phyloP scores from a whole-genome alignment of 1,139 yeast species.

The Eremothecium gossypii region DNA sequence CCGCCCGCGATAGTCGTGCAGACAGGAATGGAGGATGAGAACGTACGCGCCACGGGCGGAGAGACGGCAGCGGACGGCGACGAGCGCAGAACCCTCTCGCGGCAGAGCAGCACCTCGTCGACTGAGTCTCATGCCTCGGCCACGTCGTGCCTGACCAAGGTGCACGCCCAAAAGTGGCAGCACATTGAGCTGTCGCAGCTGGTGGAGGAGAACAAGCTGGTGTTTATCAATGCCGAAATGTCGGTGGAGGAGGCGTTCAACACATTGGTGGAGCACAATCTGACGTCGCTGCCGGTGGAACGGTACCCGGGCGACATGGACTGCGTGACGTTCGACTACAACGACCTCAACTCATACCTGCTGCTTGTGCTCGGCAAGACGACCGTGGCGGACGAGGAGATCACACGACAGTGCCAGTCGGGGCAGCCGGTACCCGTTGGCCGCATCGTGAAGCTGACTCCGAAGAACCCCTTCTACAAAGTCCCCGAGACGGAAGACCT shows the following conservation, averaged over 20 bases:
- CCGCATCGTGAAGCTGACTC: slow-evolving; percentile 46
- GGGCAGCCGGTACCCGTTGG: slow-evolving; percentile 28
- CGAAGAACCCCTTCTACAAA: slow-evolving; percentile 78
- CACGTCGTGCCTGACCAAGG: slow-evolving; percentile 15
- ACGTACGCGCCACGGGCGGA: background rate
- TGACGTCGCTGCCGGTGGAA: slow-evolving; percentile 80
- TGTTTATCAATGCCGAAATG: slow-evolving; percentile 50
- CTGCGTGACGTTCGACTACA: slow-evolving; percentile 80
- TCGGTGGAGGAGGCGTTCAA: slow-evolving; percentile 87
- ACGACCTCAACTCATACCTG: slow-evolving; percentile 80
- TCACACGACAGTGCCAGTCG: slow-evolving; percentile 28
- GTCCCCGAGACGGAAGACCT: slow-evolving; percentile 61
- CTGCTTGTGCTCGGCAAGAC: slow-evolving; percentile 65
- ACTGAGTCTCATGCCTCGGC: slow-evolving; percentile 11
- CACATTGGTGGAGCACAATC: slow-evolving; percentile 55
- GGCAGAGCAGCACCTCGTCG: slow-evolving; percentile 24
- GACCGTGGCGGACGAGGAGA: slow-evolving; percentile 31
- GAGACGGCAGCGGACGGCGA: background rate
- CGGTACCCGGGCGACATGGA: slow-evolving; percentile 44
- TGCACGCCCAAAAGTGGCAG: slow-evolving; percentile 48
- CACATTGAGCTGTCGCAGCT: slow-evolving; percentile 62
- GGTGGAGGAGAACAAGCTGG: slow-evolving; percentile 69
- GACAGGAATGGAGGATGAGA: background rate
- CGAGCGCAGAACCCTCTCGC: slow-evolving; percentile 30
- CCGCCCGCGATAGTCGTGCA: slow-evolving; percentile 40